Conservation (phyloP, 164 flowering plant genomes). For the Hamamelis virginiana region DNA sequence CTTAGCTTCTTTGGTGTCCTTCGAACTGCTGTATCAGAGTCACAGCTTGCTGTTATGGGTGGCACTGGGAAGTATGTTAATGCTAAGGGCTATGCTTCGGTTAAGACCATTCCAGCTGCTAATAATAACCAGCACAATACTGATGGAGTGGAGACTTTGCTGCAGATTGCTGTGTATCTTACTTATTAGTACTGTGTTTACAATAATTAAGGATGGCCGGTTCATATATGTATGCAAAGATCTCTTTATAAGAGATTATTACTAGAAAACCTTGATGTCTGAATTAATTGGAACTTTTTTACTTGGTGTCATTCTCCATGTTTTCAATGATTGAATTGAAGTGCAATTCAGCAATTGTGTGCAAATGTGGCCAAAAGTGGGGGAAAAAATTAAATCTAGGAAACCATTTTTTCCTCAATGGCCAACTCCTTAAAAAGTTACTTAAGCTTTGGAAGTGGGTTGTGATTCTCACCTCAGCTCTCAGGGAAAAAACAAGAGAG, state of each 20-base stretch:
- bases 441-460: no score
- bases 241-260: background rate
- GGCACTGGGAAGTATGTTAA: conserved; percentile 76
- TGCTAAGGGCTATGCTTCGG: conserved; percentile 59
- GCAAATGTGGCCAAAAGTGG: no score
- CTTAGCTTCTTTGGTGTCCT: conserved; percentile 71
- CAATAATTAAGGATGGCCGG: background rate
- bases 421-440: no score
- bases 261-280: background rate
- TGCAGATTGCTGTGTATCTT: conserved; percentile 45
- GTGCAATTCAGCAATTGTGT: no score
- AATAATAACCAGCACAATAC: conserved; percentile 36
- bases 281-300: background rate
- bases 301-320: no score
- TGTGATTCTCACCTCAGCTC: no score
- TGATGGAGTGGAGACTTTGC: conserved; percentile 53
- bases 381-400: no score
- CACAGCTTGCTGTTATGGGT: conserved; percentile 69
- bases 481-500: no score
- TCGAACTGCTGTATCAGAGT: conserved; percentile 48
- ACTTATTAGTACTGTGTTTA: conserved; percentile 29
- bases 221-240: background rate
- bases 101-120: conserved; percentile 41
- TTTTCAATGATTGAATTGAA: no score
- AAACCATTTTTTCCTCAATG: no score